Percentiles rank a stretch among this genome's conserved stretches.
Conservation (phyloP, 2,329 filamentous ascomycete genomes). For the Nemania serpens region DNA sequence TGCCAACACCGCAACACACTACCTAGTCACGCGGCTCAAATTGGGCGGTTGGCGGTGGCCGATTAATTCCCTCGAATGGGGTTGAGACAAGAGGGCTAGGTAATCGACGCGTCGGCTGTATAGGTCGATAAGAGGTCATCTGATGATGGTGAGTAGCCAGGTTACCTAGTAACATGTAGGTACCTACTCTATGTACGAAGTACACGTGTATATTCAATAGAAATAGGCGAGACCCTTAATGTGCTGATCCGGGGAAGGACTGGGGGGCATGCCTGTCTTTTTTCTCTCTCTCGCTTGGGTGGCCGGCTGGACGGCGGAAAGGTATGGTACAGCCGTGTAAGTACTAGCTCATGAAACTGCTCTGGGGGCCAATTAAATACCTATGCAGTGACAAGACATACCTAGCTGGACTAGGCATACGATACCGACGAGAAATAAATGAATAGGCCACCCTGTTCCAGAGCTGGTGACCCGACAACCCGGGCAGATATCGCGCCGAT, state of each 20-base stretch:
- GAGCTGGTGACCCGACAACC: slow-evolving; percentile 21
- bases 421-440: not conserved
- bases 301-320: not conserved
- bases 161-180: not conserved
- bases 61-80: not conserved
- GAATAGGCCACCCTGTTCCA: not conserved
- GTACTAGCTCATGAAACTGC: not conserved
- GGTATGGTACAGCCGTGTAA: not conserved
- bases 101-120: too few relatives aligned
- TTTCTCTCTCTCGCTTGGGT: not conserved
- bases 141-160: not conserved
- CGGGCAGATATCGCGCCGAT: slow-evolving; percentile 7
- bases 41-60: not conserved
- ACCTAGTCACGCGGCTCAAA: too few relatives aligned
- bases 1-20: too few relatives aligned
- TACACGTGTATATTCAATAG: not conserved
- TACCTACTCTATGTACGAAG: not conserved
- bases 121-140: not conserved
- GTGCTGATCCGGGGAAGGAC: slow-evolving; percentile 20
- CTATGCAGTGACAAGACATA: too few relatives aligned
- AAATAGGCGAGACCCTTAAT: not conserved
- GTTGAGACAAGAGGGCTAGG: not conserved
- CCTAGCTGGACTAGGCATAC: too few relatives aligned
- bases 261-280: not conserved
- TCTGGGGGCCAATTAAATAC: too few relatives aligned